A percentile compares a stretch with the other conserved stretches of the same genome.
Conservation (phyloP, 306 rosid genomes). For the Crotalaria pallida region DNA sequence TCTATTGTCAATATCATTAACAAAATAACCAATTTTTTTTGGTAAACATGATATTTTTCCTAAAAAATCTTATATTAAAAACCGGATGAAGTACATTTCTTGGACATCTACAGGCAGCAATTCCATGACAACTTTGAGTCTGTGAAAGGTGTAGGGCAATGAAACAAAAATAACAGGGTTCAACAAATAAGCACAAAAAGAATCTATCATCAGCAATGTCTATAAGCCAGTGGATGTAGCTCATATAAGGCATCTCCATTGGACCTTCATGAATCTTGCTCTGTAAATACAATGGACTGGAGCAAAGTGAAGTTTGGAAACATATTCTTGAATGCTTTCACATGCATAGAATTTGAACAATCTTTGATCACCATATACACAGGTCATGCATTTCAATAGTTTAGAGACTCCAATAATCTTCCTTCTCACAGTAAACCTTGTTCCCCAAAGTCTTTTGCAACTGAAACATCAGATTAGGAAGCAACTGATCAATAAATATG, state of each 20-base stretch:
- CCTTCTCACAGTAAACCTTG: constrained; percentile 48
- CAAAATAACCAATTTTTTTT: too few species aligned
- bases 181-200: too few species aligned
- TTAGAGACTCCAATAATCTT: constrained; percentile 26
- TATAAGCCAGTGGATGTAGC: not conserved
- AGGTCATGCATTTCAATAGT: constrained; percentile 9
- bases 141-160: too few species aligned
- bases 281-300: not conserved
- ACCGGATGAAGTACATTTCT: too few species aligned
- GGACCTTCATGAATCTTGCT: not conserved
- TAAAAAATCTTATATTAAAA: too few species aligned
- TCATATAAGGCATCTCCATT: not conserved
- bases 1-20: too few species aligned
- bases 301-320: constrained; percentile 1
- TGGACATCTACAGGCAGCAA: too few species aligned
- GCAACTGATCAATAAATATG: not conserved
- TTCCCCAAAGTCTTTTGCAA: constrained; percentile 42
- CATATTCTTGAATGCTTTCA: constrained; percentile 12
- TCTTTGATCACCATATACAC: constrained; percentile 24
- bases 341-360: constrained; percentile 12
- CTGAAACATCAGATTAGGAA: constrained; percentile 33
- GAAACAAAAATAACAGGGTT: not conserved
- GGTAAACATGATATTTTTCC: too few species aligned
- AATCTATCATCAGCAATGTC: not conserved
- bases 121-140: too few species aligned